These are phyloP conservation scores for Senna siamea DNA, from an alignment of 306 rosid species.

Conservation along the genomic window DNA sequence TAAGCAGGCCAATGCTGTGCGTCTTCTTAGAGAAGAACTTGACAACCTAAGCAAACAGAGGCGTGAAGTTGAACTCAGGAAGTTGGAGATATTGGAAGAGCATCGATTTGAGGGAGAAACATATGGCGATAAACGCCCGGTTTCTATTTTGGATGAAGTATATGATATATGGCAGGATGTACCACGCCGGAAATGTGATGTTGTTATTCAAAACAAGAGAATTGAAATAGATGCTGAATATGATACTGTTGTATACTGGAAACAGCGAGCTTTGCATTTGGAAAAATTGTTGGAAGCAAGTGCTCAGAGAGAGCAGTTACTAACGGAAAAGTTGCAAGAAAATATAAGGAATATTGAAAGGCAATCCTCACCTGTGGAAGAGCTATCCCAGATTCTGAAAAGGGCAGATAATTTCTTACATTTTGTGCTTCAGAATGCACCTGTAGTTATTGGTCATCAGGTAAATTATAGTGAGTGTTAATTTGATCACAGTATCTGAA, in stretches of 20 bases:
- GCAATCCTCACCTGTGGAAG: slow-evolving; percentile 91
- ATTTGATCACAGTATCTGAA: slow-evolving; percentile 26
- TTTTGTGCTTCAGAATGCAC: slow-evolving; percentile 98
- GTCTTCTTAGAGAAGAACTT: slow-evolving; percentile 85
- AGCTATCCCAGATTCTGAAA: slow-evolving; percentile 65
- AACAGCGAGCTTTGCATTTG: slow-evolving; percentile 65
- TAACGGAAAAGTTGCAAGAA: slow-evolving; percentile 71
- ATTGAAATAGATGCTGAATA: slow-evolving; percentile 81
- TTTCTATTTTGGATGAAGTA: slow-evolving; percentile 84
- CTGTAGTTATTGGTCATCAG: slow-evolving; percentile 98
- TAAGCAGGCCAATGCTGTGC: slow-evolving; percentile 85
- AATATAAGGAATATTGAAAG: slow-evolving; percentile 69
- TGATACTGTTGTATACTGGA: slow-evolving; percentile 82
- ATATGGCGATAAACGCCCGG: slow-evolving; percentile 78
- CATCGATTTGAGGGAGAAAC: slow-evolving; percentile 71
- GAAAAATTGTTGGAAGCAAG: slow-evolving; percentile 81
- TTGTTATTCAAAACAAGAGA: slow-evolving; percentile 69
- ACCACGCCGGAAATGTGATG: slow-evolving; percentile 59
- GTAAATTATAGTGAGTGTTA: slow-evolving; percentile 53
- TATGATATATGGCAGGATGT: slow-evolving; percentile 84
- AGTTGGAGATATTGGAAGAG: slow-evolving; percentile 84
- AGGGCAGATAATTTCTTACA: slow-evolving; percentile 57
- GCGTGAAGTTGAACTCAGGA: slow-evolving; percentile 81
- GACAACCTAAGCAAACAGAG: slow-evolving; percentile 80
- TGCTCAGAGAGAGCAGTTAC: slow-evolving; percentile 69